phyloP scores from a whole-genome alignment of 345 rosid genomes.

The Populus simonii region DNA sequence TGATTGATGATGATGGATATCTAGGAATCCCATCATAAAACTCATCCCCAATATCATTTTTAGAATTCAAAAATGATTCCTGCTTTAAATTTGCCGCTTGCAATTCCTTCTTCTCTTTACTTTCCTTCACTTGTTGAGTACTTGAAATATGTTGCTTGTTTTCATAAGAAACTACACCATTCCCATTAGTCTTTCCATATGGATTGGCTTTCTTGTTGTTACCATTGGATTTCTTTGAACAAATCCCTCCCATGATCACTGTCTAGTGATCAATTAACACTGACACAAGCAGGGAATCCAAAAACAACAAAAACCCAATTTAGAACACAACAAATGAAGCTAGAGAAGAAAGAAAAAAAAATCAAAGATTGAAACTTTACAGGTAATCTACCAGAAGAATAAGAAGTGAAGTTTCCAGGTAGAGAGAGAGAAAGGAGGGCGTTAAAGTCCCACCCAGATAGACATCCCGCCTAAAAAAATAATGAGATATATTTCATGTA shows the following conservation, averaged over 20 bases:
- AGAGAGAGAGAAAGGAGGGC: background rate
- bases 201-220: background rate
- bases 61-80: background rate
- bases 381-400: background rate
- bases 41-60: conserved; percentile 23
- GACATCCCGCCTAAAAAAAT: background rate
- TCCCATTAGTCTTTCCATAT: background rate
- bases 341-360: background rate
- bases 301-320: background rate
- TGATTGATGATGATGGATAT: conserved; percentile 23
- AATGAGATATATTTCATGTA: background rate
- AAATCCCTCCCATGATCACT: background rate
- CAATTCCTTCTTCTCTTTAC: background rate
- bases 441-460: background rate
- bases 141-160: background rate
- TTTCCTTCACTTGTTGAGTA: background rate
- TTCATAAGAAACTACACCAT: background rate
- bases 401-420: background rate
- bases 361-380: background rate
- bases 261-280: background rate
- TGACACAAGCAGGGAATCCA: background rate
- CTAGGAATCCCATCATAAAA: conserved; percentile 72
- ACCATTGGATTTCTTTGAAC: background rate
- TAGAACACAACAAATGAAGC: background rate
- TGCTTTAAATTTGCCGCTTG: background rate